Base-by-base conservation (phyloP, 2,329 filamentous ascomycete species). In the Fusarium haematococcum region DNA sequence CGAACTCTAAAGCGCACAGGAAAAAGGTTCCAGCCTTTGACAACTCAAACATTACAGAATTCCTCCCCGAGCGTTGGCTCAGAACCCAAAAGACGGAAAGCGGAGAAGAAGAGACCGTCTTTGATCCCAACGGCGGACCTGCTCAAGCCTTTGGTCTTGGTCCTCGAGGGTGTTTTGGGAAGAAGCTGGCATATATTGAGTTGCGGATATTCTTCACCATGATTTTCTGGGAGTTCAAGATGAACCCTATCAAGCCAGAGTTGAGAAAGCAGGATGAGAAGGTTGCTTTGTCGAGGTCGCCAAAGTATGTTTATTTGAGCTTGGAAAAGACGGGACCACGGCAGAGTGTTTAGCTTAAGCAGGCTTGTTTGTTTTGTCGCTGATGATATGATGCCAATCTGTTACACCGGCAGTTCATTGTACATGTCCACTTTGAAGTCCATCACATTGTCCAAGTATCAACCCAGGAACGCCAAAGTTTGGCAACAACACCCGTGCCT, bases 41-140 rank as follows among this genome's bases (percentile, higher is more conserved):
- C 4, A 71, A 80, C 37, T 68, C 50, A n/a, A 78, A 73, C 41
- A 70, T 66, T 56, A 73, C 33, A 37, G 50, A 68, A 1, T 85
- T 84, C 52, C 61, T 75, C 25, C 83, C 84, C 0, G 83, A 85
- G 65, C 71, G 83, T 6, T 85, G 84, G 84, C 75, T 85, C 1
- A 64, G 59, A 52, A 77, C 65, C 1, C 32, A 33, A 6, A 57
- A 20, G 3, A 65, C 35, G 4, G 63, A 45, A 0, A 13, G 39
- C 0, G 74, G 64, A 27, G 30, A 63, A 2, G 20, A 69, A 4
- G 60, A 73, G 11, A 71, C 32, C 0, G 52, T 61, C 4, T 77
- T 77, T 68, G 69, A 77, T 10, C 39, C 41, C 0, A 67, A 67
- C 0, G 62, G 62, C 43, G 65, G 75, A 4, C 75, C 75, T 0